Percentiles rank a stretch among this genome's conserved stretches.
Evolutionary conservation across 2,329 filamentous ascomycete genomes (phyloP).

Genomic region (Lecanicillium sp.): DNA sequence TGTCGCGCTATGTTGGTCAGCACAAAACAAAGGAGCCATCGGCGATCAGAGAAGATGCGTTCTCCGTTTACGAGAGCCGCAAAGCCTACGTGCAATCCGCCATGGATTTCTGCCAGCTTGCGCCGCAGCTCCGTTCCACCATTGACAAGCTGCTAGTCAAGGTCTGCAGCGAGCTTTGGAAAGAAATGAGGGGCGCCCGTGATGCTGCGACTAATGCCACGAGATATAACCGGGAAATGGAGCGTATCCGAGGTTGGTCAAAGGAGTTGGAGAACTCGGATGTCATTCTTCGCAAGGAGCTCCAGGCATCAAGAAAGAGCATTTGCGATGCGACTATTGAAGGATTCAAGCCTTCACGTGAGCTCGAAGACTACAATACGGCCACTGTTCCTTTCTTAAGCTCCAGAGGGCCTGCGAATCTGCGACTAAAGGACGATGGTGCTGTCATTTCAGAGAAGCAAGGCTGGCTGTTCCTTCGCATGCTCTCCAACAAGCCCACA

Average conservation of each 20-base stretch:
- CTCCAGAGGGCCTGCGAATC: conserved; percentile 56
- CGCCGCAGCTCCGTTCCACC: conserved; percentile 74
- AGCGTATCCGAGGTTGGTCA: conserved; percentile 85
- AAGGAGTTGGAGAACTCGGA: conserved; percentile 93
- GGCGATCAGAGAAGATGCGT: conserved; percentile 86
- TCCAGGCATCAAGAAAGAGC: conserved; percentile 70
- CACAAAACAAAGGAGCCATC: conserved; percentile 92
- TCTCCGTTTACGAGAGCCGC: conserved; percentile 86
- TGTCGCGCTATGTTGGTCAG: conserved; percentile 76
- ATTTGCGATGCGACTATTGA: conserved; percentile 71
- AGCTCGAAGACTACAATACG: conserved; percentile 85
- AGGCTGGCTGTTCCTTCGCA: conserved; percentile 84
- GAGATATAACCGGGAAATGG: conserved; percentile 73
- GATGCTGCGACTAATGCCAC: conserved; percentile 58
- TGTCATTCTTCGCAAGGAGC: conserved; percentile 70
- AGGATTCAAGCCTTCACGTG: conserved; percentile 71
- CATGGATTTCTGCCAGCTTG: conserved; percentile 86
- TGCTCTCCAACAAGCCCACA: conserved; percentile 78
- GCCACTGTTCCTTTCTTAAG: conserved; percentile 86
- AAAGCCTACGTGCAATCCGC: conserved; percentile 86
- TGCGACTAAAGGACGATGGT: conserved; percentile 47
- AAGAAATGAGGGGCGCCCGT: conserved; percentile 68
- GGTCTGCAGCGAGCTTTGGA: conserved; percentile 80
- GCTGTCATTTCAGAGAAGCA: conserved; percentile 69
- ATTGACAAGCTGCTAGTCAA: conserved; percentile 82